Evolutionary conservation across 2,329 filamentous ascomycete species (phyloP).

Genomic region (Cladophialophora immunda): DNA sequence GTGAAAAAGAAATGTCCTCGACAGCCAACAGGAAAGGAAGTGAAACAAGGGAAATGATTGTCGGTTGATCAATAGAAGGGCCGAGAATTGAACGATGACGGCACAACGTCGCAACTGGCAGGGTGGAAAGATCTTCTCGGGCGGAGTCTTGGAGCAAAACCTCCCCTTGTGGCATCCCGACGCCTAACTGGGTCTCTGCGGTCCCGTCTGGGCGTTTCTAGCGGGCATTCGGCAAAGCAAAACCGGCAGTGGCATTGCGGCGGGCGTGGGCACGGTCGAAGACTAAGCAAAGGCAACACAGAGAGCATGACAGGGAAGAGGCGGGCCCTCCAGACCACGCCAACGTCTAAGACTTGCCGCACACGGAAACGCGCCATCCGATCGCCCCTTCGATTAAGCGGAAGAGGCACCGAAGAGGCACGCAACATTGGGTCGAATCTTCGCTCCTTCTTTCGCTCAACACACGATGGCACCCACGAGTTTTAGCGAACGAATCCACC

Average conservation of each 20-base stretch:
- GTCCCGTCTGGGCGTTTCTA: conserved; percentile 27
- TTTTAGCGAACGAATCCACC: conserved; percentile 28
- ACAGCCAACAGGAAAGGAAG: neutral
- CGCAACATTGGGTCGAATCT: conserved; percentile 21
- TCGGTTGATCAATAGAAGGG: conserved; percentile 32
- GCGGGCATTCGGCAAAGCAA: conserved; percentile 19
- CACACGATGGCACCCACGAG: conserved; percentile 31
- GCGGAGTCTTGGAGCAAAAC: neutral
- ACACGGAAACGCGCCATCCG: conserved; percentile 27
- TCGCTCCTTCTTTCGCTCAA: conserved; percentile 33
- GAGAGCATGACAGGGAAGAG: no score
- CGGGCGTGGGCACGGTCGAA: no score
- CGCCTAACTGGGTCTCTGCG: conserved; percentile 13
- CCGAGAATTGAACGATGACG: conserved; percentile 30
- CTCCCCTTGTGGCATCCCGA: conserved; percentile 2
- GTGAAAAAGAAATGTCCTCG: neutral
- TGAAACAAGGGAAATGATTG: conserved; percentile 15
- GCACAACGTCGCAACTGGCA: conserved; percentile 31
- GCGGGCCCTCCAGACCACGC: conserved; percentile 14
- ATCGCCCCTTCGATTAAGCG: conserved; percentile 27
- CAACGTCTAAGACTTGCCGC: conserved; percentile 28
- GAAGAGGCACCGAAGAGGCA: conserved; percentile 10
- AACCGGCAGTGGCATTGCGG: conserved; percentile 6
- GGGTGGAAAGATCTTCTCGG: conserved; percentile 1
- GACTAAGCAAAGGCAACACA: conserved; percentile 7